Evolutionary conservation across 1,284 basidiomycete species (phyloP), one percentile per base, ranked within the genome.

Genomic region (Phaffia rhodozyma): DNA sequence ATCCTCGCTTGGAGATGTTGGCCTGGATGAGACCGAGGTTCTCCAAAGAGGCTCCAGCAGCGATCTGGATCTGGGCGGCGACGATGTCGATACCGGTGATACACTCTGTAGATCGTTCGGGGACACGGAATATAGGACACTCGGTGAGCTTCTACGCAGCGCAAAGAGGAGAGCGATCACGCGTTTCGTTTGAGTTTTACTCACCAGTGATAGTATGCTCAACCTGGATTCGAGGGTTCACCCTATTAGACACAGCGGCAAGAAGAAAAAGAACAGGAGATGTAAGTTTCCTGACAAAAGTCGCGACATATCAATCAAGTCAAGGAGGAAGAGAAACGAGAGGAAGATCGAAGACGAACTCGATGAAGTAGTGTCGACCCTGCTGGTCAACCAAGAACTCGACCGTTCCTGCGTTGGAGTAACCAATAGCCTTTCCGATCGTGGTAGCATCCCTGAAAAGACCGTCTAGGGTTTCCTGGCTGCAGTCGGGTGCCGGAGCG

Each of bases 61-160:
- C 94, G 72, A 98, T 97, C 79, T 97, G 93, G 71, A 98, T 97
- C 77, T 97, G 94, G 38, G 93, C 92, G 61, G 92, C 93, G 65
- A 97, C 92, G 69, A 98, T 96, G 74, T 98, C 94, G 75, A 97
- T 91, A 61, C 94, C 94, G 66, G 94, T 97, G 73, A 98, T 97
- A 75, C 97, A 93, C 86, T 97, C 93, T 86, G 73, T 73, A 9
- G 32, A 9, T 66, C 68, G 2, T 30, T 53, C 56, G n/a, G 67
- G 25, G 3, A 62, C 25, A 64, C 48, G 49, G 61, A 65, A 55
- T 60, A 68, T 32, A 55, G 53, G 62, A 38, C 47, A 21, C 32
- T 29, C 13, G 16, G 50, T 61, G 49, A 61, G 30, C 34, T 55
- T 43, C 16, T 34, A 58, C 29, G 53, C 51, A 21, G 48, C 20